These are phyloP conservation scores for Escovopsis weberi DNA, from an alignment of 2,329 filamentous ascomycete genomes.

Conservation along the genomic window DNA sequence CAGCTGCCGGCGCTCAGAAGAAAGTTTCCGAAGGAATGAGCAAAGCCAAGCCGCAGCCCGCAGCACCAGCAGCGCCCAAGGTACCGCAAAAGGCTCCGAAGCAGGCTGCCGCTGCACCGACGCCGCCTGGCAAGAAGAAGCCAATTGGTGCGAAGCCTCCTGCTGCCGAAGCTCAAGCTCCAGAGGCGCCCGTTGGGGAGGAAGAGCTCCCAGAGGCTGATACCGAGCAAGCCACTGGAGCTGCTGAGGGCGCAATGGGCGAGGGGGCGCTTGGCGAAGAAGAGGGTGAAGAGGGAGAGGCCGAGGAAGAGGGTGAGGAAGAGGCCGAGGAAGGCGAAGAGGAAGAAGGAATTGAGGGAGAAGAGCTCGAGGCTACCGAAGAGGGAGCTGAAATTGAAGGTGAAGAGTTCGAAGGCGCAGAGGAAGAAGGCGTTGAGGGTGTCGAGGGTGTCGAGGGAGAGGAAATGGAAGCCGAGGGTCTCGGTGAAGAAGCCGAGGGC, in stretches of 20 bases:
- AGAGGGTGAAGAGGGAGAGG: background rate
- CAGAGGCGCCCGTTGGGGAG: background rate
- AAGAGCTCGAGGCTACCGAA: background rate
- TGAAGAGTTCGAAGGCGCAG: background rate
- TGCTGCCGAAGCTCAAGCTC: background rate
- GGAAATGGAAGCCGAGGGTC: background rate
- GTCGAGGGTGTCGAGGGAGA: background rate
- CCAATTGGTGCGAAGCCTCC: background rate
- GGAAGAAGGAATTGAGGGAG: too few species aligned
- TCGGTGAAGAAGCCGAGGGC: constrained; percentile 5
- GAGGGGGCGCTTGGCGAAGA: background rate
- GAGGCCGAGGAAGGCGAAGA: background rate
- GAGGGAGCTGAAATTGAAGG: background rate
- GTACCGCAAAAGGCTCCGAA: background rate
- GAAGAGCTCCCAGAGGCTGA: background rate
- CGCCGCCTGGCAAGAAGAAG: too few species aligned
- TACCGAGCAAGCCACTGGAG: background rate
- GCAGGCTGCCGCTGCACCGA: too few species aligned
- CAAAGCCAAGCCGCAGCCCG: too few species aligned
- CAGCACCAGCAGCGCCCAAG: background rate
- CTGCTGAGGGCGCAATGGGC: background rate
- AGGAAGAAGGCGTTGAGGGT: constrained; percentile 1
- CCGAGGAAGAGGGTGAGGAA: background rate
- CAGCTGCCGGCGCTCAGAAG: too few species aligned
- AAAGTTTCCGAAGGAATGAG: too few species aligned